A percentile compares a stretch with the other conserved stretches of the same genome.
Evolutionary conservation across 1,139 yeast genomes (phyloP).

Genomic region (Suzukiozyma palmioleophila): DNA sequence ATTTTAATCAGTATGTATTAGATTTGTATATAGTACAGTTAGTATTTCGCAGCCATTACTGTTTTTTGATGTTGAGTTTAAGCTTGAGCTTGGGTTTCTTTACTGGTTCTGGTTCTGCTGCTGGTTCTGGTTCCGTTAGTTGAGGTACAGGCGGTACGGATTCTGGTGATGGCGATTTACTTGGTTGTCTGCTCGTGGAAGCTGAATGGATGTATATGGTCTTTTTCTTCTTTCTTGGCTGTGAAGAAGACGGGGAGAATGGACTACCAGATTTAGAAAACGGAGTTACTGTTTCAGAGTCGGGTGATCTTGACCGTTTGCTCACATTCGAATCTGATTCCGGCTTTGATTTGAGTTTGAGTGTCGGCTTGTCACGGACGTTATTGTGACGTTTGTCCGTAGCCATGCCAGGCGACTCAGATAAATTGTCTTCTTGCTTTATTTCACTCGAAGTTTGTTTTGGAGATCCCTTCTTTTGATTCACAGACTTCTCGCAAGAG

Average conservation of each 20-base stretch:
- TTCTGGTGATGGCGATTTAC: constrained; percentile 3
- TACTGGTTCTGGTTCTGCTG: constrained; percentile 3
- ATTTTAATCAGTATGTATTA: too few species aligned
- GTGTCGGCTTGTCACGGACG: too few species aligned
- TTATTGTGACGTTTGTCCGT: too few species aligned
- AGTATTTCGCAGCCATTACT: too few species aligned
- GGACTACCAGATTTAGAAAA: constrained; percentile 22
- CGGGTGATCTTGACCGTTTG: constrained; percentile 9
- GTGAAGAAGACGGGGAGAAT: constrained; percentile 14
- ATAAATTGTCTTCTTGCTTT: too few species aligned
- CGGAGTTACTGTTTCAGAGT: not conserved
- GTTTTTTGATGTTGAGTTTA: constrained; percentile 8
- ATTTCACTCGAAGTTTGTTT: too few species aligned
- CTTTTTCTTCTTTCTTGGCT: constrained; percentile 6
- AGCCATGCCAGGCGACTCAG: too few species aligned
- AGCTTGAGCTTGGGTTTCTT: constrained; percentile 7
- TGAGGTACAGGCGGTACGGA: not conserved
- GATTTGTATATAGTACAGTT: too few species aligned
- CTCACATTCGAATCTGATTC: constrained; percentile 1
- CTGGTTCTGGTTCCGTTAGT: not conserved
- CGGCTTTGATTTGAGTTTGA: not conserved
- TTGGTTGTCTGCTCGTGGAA: constrained; percentile 2
- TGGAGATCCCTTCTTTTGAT: too few species aligned
- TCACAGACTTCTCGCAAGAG: too few species aligned
- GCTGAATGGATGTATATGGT: constrained; percentile 7